These are phyloP conservation scores for Termitomyces sp. DNA, from an alignment of 768 basidiomycete species.

Conservation along the genomic window DNA sequence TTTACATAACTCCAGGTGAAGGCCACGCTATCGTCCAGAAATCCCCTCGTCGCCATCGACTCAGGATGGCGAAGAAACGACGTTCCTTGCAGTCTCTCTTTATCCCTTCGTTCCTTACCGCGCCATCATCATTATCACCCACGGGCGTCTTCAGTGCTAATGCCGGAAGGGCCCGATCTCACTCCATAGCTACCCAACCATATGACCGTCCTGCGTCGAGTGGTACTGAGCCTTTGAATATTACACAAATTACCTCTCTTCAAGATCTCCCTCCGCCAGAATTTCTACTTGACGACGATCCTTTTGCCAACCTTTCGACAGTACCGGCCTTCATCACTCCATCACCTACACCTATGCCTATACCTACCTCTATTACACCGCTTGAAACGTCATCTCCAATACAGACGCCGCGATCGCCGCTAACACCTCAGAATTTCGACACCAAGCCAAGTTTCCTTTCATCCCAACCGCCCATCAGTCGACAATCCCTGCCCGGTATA, in stretches of 20 bases:
- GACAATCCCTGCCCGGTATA: conserved; percentile 5
- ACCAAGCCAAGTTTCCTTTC: conserved; percentile 11
- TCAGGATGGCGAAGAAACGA: conserved; percentile 42
- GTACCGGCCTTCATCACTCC: conserved; percentile 11
- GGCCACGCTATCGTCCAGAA: conserved; percentile 3
- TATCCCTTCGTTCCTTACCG: conserved; percentile 39
- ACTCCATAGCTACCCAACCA: conserved; percentile 17
- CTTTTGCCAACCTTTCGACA: conserved; percentile 59
- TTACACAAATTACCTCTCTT: conserved; percentile 16
- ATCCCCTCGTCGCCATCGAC: conserved; percentile 6
- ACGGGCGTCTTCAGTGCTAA: conserved; percentile 11
- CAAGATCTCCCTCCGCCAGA: conserved; percentile 30
- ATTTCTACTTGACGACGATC: conserved; percentile 66
- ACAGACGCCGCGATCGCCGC: conserved; percentile 21
- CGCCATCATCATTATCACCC: conserved; percentile 19
- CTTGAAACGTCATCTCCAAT: conserved; percentile 11
- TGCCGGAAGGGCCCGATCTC: conserved; percentile 18
- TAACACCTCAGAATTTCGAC: conserved; percentile 16
- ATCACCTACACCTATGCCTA: conserved; percentile 7
- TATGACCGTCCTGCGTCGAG: conserved; percentile 4
- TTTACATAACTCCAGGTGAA: conserved; percentile 13
- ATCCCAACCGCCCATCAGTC: conserved; percentile 9
- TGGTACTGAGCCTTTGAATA: conserved; percentile 5
- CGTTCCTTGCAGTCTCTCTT: conserved; percentile 49
- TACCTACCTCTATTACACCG: conserved; percentile 7